Percentiles rank a stretch among this genome's conserved stretches.
phyloP scores from a whole-genome alignment of 1,139 yeast genomes.

The Saccharomyces pastorianus region DNA sequence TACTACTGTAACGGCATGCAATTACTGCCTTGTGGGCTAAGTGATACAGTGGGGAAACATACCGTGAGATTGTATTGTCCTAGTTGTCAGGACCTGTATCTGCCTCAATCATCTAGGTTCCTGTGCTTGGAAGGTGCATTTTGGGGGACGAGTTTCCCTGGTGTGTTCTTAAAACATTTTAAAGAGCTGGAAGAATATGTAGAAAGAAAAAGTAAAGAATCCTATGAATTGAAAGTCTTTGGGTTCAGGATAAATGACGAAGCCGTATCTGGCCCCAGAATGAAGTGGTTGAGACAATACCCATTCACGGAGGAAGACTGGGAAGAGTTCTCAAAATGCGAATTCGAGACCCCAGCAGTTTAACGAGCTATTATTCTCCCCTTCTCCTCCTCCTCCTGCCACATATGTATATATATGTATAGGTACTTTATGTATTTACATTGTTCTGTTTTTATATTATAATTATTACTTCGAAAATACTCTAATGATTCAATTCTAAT shows the following conservation, averaged over 20 bases:
- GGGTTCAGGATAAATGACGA: constrained; percentile 77
- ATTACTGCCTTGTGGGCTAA: constrained; percentile 82
- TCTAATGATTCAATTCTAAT: constrained; percentile 51
- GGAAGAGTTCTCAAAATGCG: constrained; percentile 55
- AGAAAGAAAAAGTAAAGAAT: constrained; percentile 42
- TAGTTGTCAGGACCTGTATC: constrained; percentile 81
- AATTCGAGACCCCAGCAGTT: constrained; percentile 43
- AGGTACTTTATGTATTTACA: not conserved
- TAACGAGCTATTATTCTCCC: not conserved
- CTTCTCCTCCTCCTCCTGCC: not conserved
- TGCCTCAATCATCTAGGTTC: constrained; percentile 79
- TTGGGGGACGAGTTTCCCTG: constrained; percentile 94
- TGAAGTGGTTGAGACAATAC: constrained; percentile 84
- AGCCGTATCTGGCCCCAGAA: constrained; percentile 79
- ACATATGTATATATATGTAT: not conserved
- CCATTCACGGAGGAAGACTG: constrained; percentile 56
- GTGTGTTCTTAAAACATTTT: constrained; percentile 79
- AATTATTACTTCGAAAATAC: not conserved
- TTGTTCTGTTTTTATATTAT: not conserved
- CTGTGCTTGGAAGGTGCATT: constrained; percentile 90
- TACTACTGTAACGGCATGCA: constrained; percentile 88
- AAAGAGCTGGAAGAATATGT: constrained; percentile 63
- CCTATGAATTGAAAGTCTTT: constrained; percentile 67
- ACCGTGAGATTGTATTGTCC: constrained; percentile 92
- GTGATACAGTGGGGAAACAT: constrained; percentile 85